These are phyloP conservation scores for Xylaria curta DNA, from an alignment of 495 filamentous ascomycete genomes.

Conservation along the genomic window DNA sequence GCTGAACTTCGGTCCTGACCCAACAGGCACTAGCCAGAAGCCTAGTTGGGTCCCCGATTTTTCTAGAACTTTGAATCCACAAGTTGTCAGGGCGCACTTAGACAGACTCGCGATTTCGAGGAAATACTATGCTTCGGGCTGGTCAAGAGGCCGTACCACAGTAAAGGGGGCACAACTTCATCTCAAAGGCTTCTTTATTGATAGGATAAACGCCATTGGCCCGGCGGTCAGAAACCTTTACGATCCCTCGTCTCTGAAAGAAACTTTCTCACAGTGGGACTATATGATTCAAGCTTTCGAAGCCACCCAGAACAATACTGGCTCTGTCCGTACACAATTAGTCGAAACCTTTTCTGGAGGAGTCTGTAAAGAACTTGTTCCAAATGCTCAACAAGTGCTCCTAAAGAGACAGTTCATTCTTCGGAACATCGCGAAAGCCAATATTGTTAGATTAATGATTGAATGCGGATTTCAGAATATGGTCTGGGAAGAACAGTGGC, in stretches of 20 bases:
- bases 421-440: neutral
- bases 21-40: neutral
- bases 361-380: neutral
- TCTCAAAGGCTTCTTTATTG: neutral
- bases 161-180: neutral
- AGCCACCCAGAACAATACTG: neutral
- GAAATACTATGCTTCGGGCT: neutral
- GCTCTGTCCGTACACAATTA: neutral
- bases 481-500: neutral
- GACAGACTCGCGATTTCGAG: neutral
- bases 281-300: neutral
- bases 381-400: neutral
- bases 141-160: neutral
- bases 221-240: neutral
- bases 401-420: neutral
- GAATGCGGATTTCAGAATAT: neutral
- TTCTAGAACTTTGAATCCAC: neutral
- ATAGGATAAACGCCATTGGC: neutral
- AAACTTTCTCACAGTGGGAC: neutral
- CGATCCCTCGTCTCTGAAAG: neutral
- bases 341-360: neutral
- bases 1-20: neutral
- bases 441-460: neutral
- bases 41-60: slow-evolving; percentile 1
- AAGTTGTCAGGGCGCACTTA: neutral